Base-by-base conservation (phyloP, 2,329 filamentous ascomycete genomes). In the Hypoxylon sp. region DNA sequence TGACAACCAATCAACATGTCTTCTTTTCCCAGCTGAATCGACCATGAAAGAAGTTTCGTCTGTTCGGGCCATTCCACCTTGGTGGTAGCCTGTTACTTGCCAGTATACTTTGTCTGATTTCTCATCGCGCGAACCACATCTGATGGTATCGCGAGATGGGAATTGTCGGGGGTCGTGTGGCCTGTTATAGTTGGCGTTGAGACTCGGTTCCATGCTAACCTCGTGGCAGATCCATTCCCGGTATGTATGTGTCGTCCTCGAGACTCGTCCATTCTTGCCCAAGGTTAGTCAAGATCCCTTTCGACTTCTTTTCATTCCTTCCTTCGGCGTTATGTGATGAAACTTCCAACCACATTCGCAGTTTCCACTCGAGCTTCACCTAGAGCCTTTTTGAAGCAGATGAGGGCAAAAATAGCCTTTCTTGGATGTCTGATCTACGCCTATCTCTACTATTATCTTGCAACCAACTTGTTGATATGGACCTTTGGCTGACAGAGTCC, bases 11-110 rank as follows among this genome's bases (percentile, higher is more conserved):
- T 82, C 81, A 83, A 82, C 67, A 80, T 83, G 84, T 91, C 91
- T 93, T 93, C 91, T 93, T 93, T 93, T 91, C 90, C 90, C 86
- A 89, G 85, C 90, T 82, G 90, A 94, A 86, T 93, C 91, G 91
- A 88, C 90, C 89, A 90, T 94, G 91, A 93, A 88, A 89, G 92
- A 89, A 83, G 77, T 82, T 77, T 82, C 59, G 84, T 85, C 86
- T 90, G 82, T 86, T 83, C 87, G 89, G 89, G 88, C 83, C 81
- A 81, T 80, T 81, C 77, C 78, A 83, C 77, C 82, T 81, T 80
- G 80, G 78, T 76, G 76, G 83, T 77, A 79, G 85, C 88, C 89
- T 92, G 91, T 90, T 93, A 93, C 91, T 93, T 92, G 91, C 91
- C 91, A 94, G 91, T 93, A 93, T 90, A 84, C 80, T 82, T 86